Conservation (phyloP, 306 rosid genomes). For the Vigna hirtella region DNA sequence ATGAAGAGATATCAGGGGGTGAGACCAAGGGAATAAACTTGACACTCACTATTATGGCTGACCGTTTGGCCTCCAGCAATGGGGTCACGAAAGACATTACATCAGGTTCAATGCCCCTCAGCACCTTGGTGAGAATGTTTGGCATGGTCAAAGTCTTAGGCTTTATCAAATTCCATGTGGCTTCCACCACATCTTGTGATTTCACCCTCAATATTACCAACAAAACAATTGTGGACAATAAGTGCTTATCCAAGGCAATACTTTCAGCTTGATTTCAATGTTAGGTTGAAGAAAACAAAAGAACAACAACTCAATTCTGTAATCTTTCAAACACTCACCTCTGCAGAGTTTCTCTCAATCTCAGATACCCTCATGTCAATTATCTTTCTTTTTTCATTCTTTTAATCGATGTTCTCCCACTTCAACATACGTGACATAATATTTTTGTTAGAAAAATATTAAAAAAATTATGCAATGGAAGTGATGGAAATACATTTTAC, state of each 20-base stretch:
- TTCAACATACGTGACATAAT: background rate
- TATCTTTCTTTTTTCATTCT: slow-evolving; percentile 5
- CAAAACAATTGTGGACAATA: slow-evolving; percentile 28
- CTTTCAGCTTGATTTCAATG: slow-evolving; percentile 4
- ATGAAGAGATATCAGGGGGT: slow-evolving; percentile 46
- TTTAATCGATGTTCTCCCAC: background rate
- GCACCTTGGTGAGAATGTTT: slow-evolving; percentile 39
- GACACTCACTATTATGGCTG: slow-evolving; percentile 64
- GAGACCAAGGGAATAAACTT: slow-evolving; percentile 50
- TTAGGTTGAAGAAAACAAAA: background rate
- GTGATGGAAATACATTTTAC: background rate
- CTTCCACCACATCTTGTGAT: slow-evolving; percentile 61
- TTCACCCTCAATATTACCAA: slow-evolving; percentile 40
- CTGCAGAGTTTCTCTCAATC: background rate
- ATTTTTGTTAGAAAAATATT: background rate
- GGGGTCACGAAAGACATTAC: slow-evolving; percentile 44
- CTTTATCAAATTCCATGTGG: slow-evolving; percentile 50
- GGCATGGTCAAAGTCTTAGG: slow-evolving; percentile 59
- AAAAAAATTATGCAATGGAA: background rate
- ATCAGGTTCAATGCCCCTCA: slow-evolving; percentile 57
- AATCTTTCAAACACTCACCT: slow-evolving; percentile 2
- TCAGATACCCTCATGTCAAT: background rate
- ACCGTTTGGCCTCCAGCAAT: slow-evolving; percentile 51
- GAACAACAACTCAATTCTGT: too few species aligned
- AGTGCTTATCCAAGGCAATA: slow-evolving; percentile 53